These are phyloP conservation scores for Amaranthus tricolor DNA, from an alignment of 179 eudicot genomes.

Conservation along the genomic window DNA sequence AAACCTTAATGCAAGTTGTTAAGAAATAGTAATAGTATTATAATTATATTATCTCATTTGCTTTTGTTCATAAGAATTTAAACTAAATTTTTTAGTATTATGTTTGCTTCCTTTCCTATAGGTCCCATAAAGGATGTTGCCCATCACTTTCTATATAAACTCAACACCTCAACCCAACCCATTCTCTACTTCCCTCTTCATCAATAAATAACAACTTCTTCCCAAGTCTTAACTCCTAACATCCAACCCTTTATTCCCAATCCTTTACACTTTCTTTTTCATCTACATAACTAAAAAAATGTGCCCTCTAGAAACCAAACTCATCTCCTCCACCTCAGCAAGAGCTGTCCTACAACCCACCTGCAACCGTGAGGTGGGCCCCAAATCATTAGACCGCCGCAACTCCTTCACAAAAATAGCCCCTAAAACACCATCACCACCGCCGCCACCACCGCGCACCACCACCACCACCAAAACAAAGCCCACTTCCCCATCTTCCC, in stretches of 20 bases:
- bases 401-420: constrained; percentile 12
- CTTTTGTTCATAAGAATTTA: no score
- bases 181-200: not conserved
- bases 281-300: not conserved
- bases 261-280: constrained; percentile 2
- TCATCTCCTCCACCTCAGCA: constrained; percentile 6
- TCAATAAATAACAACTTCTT: not conserved
- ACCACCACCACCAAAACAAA: not conserved
- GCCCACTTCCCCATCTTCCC: constrained; percentile 20
- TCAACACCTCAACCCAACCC: not conserved
- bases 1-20: no score
- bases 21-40: no score
- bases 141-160: not conserved
- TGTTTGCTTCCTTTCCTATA: no score
- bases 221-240: not conserved
- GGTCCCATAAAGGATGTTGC: no score
- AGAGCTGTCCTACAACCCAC: constrained; percentile 14
- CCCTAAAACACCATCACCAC: constrained; percentile 20
- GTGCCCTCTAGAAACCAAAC: constrained; percentile 19
- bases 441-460: constrained; percentile 9
- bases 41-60: no score
- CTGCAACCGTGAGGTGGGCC: constrained; percentile 17
- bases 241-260: not conserved
- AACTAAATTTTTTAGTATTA: no score
- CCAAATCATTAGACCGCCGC: constrained; percentile 14